Base-by-base conservation (phyloP, 177 flowering plant species). In the Vitis hybrid region DNA sequence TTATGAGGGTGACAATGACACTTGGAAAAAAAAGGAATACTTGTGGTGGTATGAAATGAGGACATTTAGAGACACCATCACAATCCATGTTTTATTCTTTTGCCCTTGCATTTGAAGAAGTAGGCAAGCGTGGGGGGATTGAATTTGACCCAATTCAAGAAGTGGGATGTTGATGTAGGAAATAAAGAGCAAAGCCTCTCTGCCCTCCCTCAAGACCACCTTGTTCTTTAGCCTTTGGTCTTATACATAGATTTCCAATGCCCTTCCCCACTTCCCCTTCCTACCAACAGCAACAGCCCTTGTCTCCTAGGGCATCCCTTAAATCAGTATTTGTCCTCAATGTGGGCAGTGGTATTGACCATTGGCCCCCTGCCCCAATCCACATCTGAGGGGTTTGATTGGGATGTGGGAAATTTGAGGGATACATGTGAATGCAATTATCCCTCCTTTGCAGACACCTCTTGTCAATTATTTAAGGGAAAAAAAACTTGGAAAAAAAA, bases 161-260 rank as follows among this genome's bases (percentile, higher is more conserved):
- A 27, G 30, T 27, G 30, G 30, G 30, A 0, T 27, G 30, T 27
- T 27, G 30, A 27, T 27, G 4, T 27, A 27, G 30, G 5, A 27
- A 27, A 4, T 40, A 40, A 62, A 35, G 18, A 14, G 2, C 10
- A 10, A 24, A 11, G 11, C 18, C 17, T 6, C 6, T 7, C 18
- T 17, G 17, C 30, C 11, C 60, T 27, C 19, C 11, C 17, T 12
- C 4, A 15, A 14, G 12, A 40, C 30, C 5, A 40, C 5, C 9
- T 62, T 52, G 52, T 70, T 70, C 3, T 35, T 19, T 32, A 62
- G 67, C 72, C 55, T 55, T 70, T 70, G 72, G 62, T 62, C 40
- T 62, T 54, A 15, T 54, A 5, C 11, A 9, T 6, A 27, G 32
- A n/a, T 15, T 13, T 48, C 55, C 32, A 18, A 61, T 49, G 60